Evolutionary conservation across 768 basidiomycete species (phyloP).

Genomic region (Mycena polygramma): DNA sequence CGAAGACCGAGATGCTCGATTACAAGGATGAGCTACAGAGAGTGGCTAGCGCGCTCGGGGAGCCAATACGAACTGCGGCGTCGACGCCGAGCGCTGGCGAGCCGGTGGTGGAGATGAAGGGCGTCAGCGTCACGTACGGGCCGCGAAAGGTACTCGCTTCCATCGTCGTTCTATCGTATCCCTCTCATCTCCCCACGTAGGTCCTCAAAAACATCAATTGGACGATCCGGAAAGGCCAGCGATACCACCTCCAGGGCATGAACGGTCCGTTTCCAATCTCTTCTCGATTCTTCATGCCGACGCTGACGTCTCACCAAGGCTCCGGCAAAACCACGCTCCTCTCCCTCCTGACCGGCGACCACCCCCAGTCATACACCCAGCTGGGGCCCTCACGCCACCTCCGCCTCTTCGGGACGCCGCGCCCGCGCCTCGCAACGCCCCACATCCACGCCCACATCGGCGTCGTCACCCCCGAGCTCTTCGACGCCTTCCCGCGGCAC

Average conservation of each 20-base stretch:
- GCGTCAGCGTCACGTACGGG: conserved; percentile 80
- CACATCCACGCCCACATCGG: conserved; percentile 77
- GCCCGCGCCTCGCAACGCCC: conserved; percentile 76
- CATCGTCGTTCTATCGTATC: background rate
- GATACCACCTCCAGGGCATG: conserved; percentile 91
- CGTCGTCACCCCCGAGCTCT: conserved; percentile 89
- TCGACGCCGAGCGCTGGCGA: conserved; percentile 40
- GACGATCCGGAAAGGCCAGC: conserved; percentile 84
- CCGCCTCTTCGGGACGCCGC: conserved; percentile 71
- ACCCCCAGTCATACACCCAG: conserved; percentile 94
- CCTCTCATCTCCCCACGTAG: conserved; percentile 49
- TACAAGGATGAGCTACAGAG: conserved; percentile 18
- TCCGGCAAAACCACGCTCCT: conserved; percentile 96
- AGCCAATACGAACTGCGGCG: background rate
- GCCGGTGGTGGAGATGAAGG: conserved; percentile 70
- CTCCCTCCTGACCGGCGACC: conserved; percentile 91
- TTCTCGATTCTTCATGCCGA: too few relatives aligned
- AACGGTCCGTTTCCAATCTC: too few relatives aligned
- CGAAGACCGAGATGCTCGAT: conserved; percentile 58
- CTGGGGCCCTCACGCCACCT: conserved; percentile 62
- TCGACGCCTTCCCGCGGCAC: conserved; percentile 89
- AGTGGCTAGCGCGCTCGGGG: background rate
- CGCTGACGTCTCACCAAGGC: too few relatives aligned
- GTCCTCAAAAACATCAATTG: conserved; percentile 85
- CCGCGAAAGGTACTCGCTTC: conserved; percentile 62